Base-by-base conservation (phyloP, 225 moss, liverwort and hornwort species). In the Polytrichum commune region DNA sequence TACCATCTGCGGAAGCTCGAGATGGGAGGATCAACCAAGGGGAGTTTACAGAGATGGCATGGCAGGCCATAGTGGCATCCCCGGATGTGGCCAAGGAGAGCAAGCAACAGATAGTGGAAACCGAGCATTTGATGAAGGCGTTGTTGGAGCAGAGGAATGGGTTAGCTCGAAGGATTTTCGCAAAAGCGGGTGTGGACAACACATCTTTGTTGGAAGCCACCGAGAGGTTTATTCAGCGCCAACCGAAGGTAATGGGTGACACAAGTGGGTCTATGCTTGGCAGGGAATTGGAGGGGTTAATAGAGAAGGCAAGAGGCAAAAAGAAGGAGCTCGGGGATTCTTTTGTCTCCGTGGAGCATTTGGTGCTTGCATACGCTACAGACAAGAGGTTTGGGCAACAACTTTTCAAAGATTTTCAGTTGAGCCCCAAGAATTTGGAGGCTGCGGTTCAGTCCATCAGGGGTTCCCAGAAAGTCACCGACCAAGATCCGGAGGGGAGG, bases 81-180 rank as follows among this genome's bases (percentile, higher is more conserved):
- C 91, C 87, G 1, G 97, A 98, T 30, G 97, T 98, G 55, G 97
- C 97, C 23, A 94, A 94, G 82, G 97, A 93, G 77, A 94, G 85
- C 54, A 98, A 98, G 73, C 97, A 98, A 71, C 94, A 97, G 60
- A 92, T 97, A 74, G 97, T 97, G 27, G 97, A 97, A 75, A 92
- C 97, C 13, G 97, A 97, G 67, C 97, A 97, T 69, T 85, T 97
- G 9, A 81, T 97, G 97, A 97, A 97, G 74, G 94, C 97, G 27
- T 84, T 97, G 72, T 64, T 97, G 79, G 97, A 97, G 85, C 97
- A 97, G 76, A 81, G 92, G 53, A 97, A 97, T 76, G 97, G 97
- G 35, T 88, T 94, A 23, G 97, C 97, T 33, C 88, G 97, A 3
- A 81, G 97, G 62, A 94, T 94, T 75, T 97, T 97, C 1, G 81